These are phyloP conservation scores for Chrysophaeum taylorii DNA, from an alignment of 352 stramenopile genomes.

Conservation along the genomic window DNA sequence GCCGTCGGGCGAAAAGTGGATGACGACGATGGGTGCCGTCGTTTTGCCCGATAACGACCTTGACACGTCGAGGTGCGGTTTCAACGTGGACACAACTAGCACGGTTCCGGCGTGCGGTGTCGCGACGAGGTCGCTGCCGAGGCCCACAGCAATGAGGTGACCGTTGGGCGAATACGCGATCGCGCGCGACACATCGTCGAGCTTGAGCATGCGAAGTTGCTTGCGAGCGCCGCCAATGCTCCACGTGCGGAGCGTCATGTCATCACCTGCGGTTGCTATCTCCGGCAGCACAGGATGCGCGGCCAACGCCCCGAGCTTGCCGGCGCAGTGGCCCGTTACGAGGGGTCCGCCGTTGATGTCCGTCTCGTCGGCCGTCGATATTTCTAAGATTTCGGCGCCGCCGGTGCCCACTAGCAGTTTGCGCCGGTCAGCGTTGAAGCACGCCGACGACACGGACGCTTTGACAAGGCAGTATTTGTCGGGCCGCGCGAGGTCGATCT, in stretches of 20 bases:
- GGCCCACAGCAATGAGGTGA: slow-evolving; percentile 57
- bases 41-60: slow-evolving; percentile 21
- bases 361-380: slow-evolving; percentile 27
- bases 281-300: slow-evolving; percentile 48
- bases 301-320: slow-evolving; percentile 54
- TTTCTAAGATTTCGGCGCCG: slow-evolving; percentile 32
- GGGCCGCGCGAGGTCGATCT: slow-evolving; percentile 30
- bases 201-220: slow-evolving; percentile 59
- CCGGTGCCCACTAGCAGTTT: slow-evolving; percentile 31
- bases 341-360: slow-evolving; percentile 39
- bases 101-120: not conserved
- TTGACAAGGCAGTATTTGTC: slow-evolving; percentile 13
- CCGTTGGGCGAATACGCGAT: slow-evolving; percentile 68
- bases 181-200: slow-evolving; percentile 41
- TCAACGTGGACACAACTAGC: slow-evolving; percentile 8
- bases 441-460: slow-evolving; percentile 22
- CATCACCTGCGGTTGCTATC: slow-evolving; percentile 53
- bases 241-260: slow-evolving; percentile 63
- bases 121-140: slow-evolving; percentile 36
- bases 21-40: slow-evolving; percentile 26
- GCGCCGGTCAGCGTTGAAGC: slow-evolving; percentile 29
- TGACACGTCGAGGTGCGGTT: slow-evolving; percentile 24
- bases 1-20: slow-evolving; percentile 60
- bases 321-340: slow-evolving; percentile 56
- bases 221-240: slow-evolving; percentile 48